phyloP scores from a whole-genome alignment of 1,284 basidiomycete species.

The Melanopsichium pennsylvanicum region DNA sequence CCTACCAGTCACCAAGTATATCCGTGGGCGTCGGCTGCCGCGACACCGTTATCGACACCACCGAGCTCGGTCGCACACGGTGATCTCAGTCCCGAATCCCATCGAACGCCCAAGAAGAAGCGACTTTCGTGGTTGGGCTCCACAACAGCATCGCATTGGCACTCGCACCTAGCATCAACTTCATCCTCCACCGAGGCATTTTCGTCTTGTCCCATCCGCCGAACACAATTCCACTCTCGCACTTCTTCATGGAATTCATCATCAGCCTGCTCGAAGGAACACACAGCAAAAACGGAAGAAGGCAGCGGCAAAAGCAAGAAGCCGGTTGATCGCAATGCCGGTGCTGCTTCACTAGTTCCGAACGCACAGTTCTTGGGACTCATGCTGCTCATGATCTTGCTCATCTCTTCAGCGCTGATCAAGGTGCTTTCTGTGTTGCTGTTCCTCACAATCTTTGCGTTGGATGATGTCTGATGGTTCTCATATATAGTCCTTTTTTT shows the following conservation, averaged over 20 bases:
- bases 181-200: neutral
- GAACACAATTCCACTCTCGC: neutral
- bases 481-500: neutral
- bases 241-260: slow-evolving; percentile 10
- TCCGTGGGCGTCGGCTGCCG: slow-evolving; percentile 12
- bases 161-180: slow-evolving; percentile 5
- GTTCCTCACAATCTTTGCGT: slow-evolving; percentile 15
- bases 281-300: neutral
- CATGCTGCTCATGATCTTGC: slow-evolving; percentile 36
- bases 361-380: slow-evolving; percentile 35
- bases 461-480: slow-evolving; percentile 7
- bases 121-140: slow-evolving; percentile 23
- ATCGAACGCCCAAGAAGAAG: slow-evolving; percentile 13
- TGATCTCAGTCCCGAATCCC: neutral
- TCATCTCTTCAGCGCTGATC: slow-evolving; percentile 43
- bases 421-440: slow-evolving; percentile 42
- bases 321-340: neutral
- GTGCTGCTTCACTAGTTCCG: slow-evolving; percentile 5
- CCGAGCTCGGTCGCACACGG: slow-evolving; percentile 12
- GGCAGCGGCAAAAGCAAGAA: neutral
- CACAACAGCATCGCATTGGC: slow-evolving; percentile 12
- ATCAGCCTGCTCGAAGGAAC: neutral
- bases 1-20: slow-evolving; percentile 9
- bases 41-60: slow-evolving; percentile 16
- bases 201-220: neutral